Conservation (phyloP, 805 yeast genomes). For the Candida berthetii region DNA sequence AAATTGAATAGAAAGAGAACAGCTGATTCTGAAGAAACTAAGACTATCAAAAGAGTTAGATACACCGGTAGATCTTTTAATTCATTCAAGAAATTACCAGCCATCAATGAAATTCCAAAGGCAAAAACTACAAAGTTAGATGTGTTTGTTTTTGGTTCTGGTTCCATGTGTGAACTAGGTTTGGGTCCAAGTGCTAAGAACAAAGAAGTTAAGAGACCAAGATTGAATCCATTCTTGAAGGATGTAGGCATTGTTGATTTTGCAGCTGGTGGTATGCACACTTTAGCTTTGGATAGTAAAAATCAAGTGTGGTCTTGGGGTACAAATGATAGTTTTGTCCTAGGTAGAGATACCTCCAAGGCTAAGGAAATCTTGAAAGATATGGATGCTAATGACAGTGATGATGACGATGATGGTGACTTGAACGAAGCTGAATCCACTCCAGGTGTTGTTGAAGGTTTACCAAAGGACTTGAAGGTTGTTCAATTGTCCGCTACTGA, state of each 20-base stretch:
- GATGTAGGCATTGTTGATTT: conserved; percentile 72
- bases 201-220: conserved; percentile 92
- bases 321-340: conserved; percentile 83
- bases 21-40: conserved; percentile 10
- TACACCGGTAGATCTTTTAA: conserved; percentile 22
- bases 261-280: conserved; percentile 96
- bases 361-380: conserved; percentile 63
- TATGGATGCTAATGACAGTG: conserved; percentile 51
- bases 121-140: conserved; percentile 40
- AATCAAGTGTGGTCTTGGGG: conserved; percentile 99
- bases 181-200: conserved; percentile 92
- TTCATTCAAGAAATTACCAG: conserved; percentile 18
- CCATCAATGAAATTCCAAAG: conserved; percentile 19
- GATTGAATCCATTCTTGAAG: conserved; percentile 77
- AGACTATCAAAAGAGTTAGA: conserved; percentile 14
- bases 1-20: conserved; percentile 19
- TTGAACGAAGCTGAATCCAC: conserved; percentile 86
- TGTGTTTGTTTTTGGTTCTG: conserved; percentile 92
- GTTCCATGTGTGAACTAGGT: conserved; percentile 96
- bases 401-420: conserved; percentile 70
- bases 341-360: conserved; percentile 79
- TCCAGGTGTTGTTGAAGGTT: conserved; percentile 68
- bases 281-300: conserved; percentile 69
- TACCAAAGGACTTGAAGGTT: conserved; percentile 54
- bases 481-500: conserved; percentile 90